Conservation (phyloP, 2,329 filamentous ascomycete genomes). For the Aspergillus sp. region DNA sequence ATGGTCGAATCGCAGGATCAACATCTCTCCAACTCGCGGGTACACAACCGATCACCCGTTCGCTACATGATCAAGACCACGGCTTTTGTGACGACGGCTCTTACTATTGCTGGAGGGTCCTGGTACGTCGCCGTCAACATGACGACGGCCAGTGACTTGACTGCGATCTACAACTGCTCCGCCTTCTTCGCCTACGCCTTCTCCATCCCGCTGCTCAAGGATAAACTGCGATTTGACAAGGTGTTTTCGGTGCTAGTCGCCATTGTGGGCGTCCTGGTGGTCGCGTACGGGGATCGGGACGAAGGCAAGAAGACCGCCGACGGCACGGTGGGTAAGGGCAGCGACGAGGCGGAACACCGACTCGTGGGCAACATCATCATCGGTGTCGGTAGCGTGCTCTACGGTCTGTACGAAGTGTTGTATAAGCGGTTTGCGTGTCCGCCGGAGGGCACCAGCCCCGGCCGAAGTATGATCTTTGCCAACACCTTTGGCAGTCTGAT, state of each 20-base stretch:
- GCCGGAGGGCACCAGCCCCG: constrained; percentile 78
- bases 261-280: constrained; percentile 86
- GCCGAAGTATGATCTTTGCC: constrained; percentile 93
- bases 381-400: constrained; percentile 83
- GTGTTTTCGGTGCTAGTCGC: constrained; percentile 82
- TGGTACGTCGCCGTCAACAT: constrained; percentile 96
- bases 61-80: constrained; percentile 79
- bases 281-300: constrained; percentile 82
- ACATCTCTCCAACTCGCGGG: constrained; percentile 51
- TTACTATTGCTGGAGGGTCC: constrained; percentile 86
- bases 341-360: constrained; percentile 62
- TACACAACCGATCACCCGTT: constrained; percentile 50
- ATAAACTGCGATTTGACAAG: constrained; percentile 82
- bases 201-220: constrained; percentile 82
- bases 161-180: constrained; percentile 98
- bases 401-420: constrained; percentile 94
- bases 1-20: constrained; percentile 84
- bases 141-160: constrained; percentile 90
- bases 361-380: constrained; percentile 89
- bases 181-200: constrained; percentile 99
- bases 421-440: constrained; percentile 95
- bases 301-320: constrained; percentile 47
- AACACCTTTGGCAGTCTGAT: constrained; percentile 89
- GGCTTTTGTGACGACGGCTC: constrained; percentile 75
- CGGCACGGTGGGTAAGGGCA: constrained; percentile 39